These are phyloP conservation scores for Conticribra weissflogii DNA, from an alignment of 108 stramenopile species.

Conservation along the genomic window DNA sequence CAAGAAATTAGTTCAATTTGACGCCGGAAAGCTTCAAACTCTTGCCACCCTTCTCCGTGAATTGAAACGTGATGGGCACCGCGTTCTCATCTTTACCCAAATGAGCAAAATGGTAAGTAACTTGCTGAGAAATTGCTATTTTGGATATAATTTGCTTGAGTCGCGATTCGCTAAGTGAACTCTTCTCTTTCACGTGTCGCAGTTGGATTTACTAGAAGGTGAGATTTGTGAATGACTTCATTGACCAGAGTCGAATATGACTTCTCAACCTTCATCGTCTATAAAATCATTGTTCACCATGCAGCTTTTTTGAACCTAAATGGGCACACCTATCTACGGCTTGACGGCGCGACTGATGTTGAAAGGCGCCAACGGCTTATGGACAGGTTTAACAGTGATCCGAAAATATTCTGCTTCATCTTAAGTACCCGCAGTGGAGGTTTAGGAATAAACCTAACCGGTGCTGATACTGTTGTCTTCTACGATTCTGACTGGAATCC, in stretches of 20 bases:
- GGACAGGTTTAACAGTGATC: slow-evolving; percentile 93
- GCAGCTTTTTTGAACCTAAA: slow-evolving; percentile 87
- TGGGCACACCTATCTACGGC: slow-evolving; percentile 82
- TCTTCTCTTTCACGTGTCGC: neutral
- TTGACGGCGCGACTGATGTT: slow-evolving; percentile 89
- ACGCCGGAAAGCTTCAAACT: slow-evolving; percentile 97
- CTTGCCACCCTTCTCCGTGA: slow-evolving; percentile 85
- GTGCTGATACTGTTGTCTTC: slow-evolving; percentile 97
- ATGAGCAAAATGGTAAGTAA: slow-evolving; percentile 86
- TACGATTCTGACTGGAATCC: slow-evolving; percentile 98
- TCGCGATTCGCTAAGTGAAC: too few relatives aligned
- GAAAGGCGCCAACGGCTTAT: slow-evolving; percentile 92
- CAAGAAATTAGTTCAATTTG: slow-evolving; percentile 93
- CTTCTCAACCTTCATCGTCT: neutral
- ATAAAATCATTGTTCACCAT: neutral
- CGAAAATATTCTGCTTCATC: slow-evolving; percentile 93
- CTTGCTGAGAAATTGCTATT: neutral
- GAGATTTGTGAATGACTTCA: neutral
- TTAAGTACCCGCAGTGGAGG: slow-evolving; percentile 96
- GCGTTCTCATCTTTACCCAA: slow-evolving; percentile 96
- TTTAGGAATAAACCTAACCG: slow-evolving; percentile 95
- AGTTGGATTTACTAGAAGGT: slow-evolving; percentile 87
- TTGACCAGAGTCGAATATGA: neutral
- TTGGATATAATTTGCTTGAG: too few relatives aligned
- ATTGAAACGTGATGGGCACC: slow-evolving; percentile 86